Evolutionary conservation across 73 alveolate genomes (phyloP).

Genomic region (Paramecium biaurelia): DNA sequence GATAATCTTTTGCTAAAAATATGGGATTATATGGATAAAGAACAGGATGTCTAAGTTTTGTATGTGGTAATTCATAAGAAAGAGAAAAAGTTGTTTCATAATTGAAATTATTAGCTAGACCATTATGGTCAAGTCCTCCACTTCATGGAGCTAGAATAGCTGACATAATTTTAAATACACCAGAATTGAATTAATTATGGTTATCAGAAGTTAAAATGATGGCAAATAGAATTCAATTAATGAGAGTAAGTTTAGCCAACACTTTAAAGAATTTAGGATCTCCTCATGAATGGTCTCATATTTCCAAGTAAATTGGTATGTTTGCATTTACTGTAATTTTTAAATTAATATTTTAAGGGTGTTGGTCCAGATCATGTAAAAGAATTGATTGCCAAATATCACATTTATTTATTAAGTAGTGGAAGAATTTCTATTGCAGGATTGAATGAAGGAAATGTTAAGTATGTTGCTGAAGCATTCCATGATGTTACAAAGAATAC

Average conservation of each 20-base stretch:
- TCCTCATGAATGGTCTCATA: constrained; percentile 83
- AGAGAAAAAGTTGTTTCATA: constrained; percentile 74
- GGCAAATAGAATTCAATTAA: constrained; percentile 82
- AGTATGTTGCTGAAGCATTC: constrained; percentile 84
- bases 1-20: constrained; percentile 96
- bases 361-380: constrained; percentile 78
- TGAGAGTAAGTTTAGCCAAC: constrained; percentile 75
- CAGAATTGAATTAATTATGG: constrained; percentile 81
- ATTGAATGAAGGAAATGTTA: constrained; percentile 80
- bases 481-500: constrained; percentile 61
- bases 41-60: constrained; percentile 85
- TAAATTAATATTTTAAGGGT: background rate
- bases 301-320: constrained; percentile 87
- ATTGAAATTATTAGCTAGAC: constrained; percentile 77
- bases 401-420: constrained; percentile 73
- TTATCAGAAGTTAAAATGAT: constrained; percentile 77
- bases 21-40: constrained; percentile 97
- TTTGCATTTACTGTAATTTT: constrained; percentile 84
- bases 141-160: constrained; percentile 88
- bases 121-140: constrained; percentile 87
- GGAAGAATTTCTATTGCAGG: constrained; percentile 91
- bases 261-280: constrained; percentile 73
- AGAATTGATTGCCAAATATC: constrained; percentile 73
- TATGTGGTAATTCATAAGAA: constrained; percentile 70
- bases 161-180: constrained; percentile 80